These are phyloP conservation scores for Cladobotryum mycophilum DNA, from an alignment of 2,329 filamentous ascomycete species.

Conservation along the genomic window DNA sequence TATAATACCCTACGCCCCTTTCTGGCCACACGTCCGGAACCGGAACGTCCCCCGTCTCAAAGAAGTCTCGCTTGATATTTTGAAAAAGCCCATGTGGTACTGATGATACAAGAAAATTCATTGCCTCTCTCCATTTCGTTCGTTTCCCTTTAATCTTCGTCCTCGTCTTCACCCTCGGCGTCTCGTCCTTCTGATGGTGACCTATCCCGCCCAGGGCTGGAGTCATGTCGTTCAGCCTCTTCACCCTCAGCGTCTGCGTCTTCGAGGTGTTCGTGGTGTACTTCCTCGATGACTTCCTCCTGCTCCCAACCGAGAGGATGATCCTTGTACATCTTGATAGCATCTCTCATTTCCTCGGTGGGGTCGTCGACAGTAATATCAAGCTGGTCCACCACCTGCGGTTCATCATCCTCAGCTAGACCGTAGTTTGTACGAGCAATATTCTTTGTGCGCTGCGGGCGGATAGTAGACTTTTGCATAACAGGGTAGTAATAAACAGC, in stretches of 20 bases:
- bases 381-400: conserved; percentile 49
- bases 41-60: neutral
- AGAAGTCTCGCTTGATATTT: neutral
- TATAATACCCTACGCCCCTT: neutral
- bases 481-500: conserved; percentile 64
- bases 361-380: conserved; percentile 51
- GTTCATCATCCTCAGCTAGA: conserved; percentile 39
- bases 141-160: conserved; percentile 16
- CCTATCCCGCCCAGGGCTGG: conserved; percentile 17
- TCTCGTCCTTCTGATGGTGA: conserved; percentile 32
- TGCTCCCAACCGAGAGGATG: conserved; percentile 46
- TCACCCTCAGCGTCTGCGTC: conserved; percentile 23
- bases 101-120: neutral
- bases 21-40: neutral
- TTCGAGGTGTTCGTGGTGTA: conserved; percentile 16
- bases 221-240: conserved; percentile 20
- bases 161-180: conserved; percentile 32
- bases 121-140: neutral
- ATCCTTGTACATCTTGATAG: conserved; percentile 46
- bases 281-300: conserved; percentile 19
- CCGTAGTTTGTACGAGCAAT: conserved; percentile 47
- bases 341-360: conserved; percentile 44
- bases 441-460: conserved; percentile 58
- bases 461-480: conserved; percentile 56
- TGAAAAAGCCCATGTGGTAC: neutral